Evolutionary conservation across 2,329 filamentous ascomycete genomes (phyloP).

Genomic region (Cercospora brassicicola): DNA sequence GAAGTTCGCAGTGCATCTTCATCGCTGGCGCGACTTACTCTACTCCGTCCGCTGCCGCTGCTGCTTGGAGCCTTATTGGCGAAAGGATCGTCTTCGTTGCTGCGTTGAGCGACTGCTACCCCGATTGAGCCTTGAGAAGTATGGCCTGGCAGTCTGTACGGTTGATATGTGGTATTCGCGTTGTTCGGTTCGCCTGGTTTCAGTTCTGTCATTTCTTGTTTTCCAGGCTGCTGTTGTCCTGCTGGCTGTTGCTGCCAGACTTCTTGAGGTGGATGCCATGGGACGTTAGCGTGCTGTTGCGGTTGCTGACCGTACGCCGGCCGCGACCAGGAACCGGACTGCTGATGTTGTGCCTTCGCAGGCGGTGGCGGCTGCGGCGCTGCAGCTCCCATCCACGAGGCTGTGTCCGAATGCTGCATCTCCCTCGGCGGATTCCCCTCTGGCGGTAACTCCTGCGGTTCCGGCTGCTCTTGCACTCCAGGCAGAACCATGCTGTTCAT

Average conservation of each 20-base stretch:
- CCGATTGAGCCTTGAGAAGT: background rate
- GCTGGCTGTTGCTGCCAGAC: background rate
- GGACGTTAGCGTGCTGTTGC: background rate
- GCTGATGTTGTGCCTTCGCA: background rate
- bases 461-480: conserved; percentile 9
- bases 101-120: background rate
- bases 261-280: background rate
- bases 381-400: background rate
- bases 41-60: background rate
- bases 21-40: background rate
- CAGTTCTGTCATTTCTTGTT: background rate
- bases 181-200: background rate
- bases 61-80: background rate
- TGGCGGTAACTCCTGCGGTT: conserved; percentile 16
- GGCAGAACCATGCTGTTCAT: background rate
- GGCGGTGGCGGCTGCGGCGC: background rate
- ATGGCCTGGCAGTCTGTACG: background rate
- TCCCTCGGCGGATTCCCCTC: conserved; percentile 15
- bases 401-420: background rate
- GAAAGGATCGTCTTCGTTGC: background rate
- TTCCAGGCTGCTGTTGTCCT: background rate
- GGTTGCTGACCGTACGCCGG: background rate
- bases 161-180: background rate
- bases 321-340: background rate
- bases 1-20: background rate